phyloP scores from a whole-genome alignment of 2,329 filamentous ascomycete genomes.

The Monilinia polystroma region DNA sequence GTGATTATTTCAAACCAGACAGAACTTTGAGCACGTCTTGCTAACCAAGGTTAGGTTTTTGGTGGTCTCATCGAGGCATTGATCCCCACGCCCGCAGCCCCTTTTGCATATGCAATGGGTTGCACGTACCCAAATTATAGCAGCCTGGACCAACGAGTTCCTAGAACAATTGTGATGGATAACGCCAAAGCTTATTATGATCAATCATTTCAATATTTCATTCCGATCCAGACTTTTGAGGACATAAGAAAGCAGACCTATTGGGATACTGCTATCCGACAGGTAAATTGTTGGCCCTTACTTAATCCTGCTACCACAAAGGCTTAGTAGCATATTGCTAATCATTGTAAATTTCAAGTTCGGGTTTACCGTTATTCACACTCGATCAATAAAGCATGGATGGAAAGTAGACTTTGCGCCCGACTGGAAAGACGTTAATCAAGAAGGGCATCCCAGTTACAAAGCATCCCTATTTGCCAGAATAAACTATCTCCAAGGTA shows the following conservation, averaged over 20 bases:
- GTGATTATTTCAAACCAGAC: neutral
- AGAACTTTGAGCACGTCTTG: neutral
- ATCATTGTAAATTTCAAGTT: neutral
- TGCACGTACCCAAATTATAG: neutral
- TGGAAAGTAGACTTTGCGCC: neutral
- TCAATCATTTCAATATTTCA: neutral
- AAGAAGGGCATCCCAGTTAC: neutral
- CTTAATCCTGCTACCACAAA: neutral
- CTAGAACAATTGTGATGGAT: neutral
- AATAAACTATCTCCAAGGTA: neutral
- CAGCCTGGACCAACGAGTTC: fast-evolving
- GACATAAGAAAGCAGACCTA: conserved; percentile 3
- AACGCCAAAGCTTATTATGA: neutral
- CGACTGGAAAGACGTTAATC: neutral
- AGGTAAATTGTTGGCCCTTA: neutral
- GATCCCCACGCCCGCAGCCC: conserved; percentile 1
- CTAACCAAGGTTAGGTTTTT: conserved; percentile 11
- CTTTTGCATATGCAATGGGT: conserved; percentile 4
- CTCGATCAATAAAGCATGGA: conserved; percentile 9
- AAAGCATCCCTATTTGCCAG: fast-evolving
- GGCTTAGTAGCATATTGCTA: neutral
- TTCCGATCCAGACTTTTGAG: conserved; percentile 14
- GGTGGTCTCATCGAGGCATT: conserved; percentile 15
- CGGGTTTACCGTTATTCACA: conserved; percentile 1
- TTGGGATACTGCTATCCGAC: conserved; percentile 14